Percentiles rank a stretch among this genome's conserved stretches.
Conservation (phyloP, 2,329 filamentous ascomycete genomes). For the Mariannaea sp. region DNA sequence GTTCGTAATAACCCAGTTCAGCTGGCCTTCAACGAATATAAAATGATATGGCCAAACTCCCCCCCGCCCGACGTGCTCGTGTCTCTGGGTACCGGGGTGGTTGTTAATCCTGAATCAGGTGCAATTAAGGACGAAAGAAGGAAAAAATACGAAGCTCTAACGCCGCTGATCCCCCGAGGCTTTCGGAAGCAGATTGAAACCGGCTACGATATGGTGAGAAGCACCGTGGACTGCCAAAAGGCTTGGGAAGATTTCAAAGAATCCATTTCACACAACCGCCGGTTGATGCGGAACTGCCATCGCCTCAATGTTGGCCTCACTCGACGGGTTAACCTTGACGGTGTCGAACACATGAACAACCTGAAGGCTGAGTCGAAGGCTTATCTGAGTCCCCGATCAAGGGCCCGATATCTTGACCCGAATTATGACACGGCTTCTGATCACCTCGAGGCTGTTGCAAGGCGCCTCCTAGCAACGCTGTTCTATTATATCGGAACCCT, state of each 20-base stretch:
- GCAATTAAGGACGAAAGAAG: background rate
- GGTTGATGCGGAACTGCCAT: slow-evolving; percentile 1
- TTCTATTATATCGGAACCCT: slow-evolving; percentile 12
- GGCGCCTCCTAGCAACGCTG: slow-evolving; percentile 5
- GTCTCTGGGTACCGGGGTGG: background rate
- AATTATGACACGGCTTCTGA: background rate
- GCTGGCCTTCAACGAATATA: background rate
- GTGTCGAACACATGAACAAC: background rate
- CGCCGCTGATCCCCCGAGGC: background rate
- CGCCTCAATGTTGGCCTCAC: slow-evolving; percentile 12
- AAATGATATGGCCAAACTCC: slow-evolving; percentile 15
- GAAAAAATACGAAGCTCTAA: background rate
- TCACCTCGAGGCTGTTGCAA: slow-evolving; percentile 12
- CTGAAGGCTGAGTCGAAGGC: background rate
- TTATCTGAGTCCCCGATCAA: background rate
- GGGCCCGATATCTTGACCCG: background rate
- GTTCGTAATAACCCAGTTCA: slow-evolving; percentile 15
- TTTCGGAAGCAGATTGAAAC: slow-evolving; percentile 3
- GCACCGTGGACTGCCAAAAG: slow-evolving; percentile 8
- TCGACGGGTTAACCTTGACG: slow-evolving; percentile 11
- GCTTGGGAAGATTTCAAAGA: slow-evolving; percentile 11
- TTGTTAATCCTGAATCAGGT: background rate
- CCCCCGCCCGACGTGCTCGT: slow-evolving; percentile 15
- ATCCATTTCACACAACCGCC: background rate
- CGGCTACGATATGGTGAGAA: background rate